Percentiles rank a stretch among this genome's conserved stretches.
These are phyloP conservation scores for Tremella fuciformis DNA, from an alignment of 768 basidiomycete species.

Conservation along the genomic window DNA sequence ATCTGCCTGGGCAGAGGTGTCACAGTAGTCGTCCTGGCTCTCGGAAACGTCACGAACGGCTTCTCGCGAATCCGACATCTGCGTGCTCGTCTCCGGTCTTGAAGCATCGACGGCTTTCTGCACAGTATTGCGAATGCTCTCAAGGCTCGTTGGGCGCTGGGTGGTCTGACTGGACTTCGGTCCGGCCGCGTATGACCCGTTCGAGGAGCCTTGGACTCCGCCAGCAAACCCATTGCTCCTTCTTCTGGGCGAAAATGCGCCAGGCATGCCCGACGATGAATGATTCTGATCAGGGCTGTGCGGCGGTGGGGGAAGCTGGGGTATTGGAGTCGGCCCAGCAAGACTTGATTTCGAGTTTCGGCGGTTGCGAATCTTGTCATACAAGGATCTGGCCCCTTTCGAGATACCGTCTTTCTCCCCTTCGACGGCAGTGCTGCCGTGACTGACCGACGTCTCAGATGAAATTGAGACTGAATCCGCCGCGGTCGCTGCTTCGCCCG, in stretches of 20 bases:
- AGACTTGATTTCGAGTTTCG: constrained; percentile 1
- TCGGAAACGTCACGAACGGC: constrained; percentile 51
- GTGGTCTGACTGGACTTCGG: constrained; percentile 5
- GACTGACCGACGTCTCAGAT: constrained; percentile 2
- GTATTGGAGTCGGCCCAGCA: background rate
- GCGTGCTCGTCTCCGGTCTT: constrained; percentile 49
- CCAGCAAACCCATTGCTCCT: background rate
- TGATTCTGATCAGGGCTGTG: too few relatives aligned
- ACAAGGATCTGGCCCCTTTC: background rate
- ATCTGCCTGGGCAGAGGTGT: constrained; percentile 44
- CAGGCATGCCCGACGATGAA: too few relatives aligned
- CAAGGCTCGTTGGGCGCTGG: constrained; percentile 30
- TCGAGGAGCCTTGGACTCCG: background rate
- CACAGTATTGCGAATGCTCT: constrained; percentile 43
- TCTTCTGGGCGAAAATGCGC: background rate
- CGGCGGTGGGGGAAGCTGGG: background rate
- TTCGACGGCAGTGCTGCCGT: background rate
- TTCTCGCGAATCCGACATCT: constrained; percentile 48
- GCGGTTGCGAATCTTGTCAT: constrained; percentile 4
- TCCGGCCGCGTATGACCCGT: background rate
- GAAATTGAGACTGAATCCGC: background rate
- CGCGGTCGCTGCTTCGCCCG: background rate
- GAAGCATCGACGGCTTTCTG: constrained; percentile 45
- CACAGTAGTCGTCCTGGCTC: constrained; percentile 50
- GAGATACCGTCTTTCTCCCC: background rate